These are phyloP conservation scores for Schizophyllum amplum DNA, from an alignment of 1,284 basidiomycete species.

Conservation along the genomic window DNA sequence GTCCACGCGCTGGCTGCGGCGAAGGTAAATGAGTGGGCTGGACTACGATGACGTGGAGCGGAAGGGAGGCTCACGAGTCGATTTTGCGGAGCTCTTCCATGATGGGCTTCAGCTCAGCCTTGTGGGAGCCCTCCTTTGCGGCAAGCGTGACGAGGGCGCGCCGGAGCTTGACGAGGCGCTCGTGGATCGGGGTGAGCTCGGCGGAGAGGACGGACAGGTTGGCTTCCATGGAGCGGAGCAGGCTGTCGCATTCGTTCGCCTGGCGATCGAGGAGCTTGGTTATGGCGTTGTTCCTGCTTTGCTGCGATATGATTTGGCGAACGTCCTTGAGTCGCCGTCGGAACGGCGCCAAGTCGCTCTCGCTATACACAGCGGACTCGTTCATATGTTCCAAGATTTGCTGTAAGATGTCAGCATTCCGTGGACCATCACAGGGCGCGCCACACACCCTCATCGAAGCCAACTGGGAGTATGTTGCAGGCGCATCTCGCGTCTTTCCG, in stretches of 20 bases:
- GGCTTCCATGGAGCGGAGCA: conserved; percentile 72
- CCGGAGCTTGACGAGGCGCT: conserved; percentile 82
- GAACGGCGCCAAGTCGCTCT: conserved; percentile 82
- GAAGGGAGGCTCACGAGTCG: conserved; percentile 24
- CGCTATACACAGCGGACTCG: conserved; percentile 90
- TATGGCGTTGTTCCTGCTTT: conserved; percentile 57
- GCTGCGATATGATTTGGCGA: conserved; percentile 57
- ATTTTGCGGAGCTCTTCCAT: conserved; percentile 93
- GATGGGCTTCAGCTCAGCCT: conserved; percentile 84
- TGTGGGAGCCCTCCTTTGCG: conserved; percentile 78
- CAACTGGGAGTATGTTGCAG: conserved; percentile 90
- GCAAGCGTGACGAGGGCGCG: conserved; percentile 87
- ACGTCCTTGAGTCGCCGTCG: conserved; percentile 72
- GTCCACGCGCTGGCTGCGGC: conserved; percentile 70
- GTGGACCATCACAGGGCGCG: conserved; percentile 8
- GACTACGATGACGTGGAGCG: conserved; percentile 5
- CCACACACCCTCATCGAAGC: conserved; percentile 82
- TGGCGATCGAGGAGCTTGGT: conserved; percentile 88
- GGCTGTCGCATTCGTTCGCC: conserved; percentile 81
- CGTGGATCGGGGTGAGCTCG: conserved; percentile 86
- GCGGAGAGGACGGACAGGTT: conserved; percentile 79
- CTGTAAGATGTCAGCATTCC: conserved; percentile 37
- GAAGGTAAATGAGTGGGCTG: conserved; percentile 18
- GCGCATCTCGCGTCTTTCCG: conserved; percentile 87
- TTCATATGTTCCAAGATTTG: conserved; percentile 93